Evolutionary conservation across 306 rosid species (phyloP).

Genomic region (Medicago ruthenica): DNA sequence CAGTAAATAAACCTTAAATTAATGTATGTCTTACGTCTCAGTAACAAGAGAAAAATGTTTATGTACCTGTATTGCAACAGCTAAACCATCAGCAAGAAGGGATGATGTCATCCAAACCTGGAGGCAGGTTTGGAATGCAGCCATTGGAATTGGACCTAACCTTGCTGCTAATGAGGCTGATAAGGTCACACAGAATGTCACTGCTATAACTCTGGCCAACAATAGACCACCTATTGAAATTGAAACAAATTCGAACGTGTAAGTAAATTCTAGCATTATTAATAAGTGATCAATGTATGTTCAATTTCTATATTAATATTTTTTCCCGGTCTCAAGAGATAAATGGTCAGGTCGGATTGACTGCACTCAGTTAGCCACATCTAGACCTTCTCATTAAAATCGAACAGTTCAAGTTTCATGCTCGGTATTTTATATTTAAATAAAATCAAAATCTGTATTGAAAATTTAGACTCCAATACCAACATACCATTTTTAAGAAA

Average conservation of each 20-base stretch:
- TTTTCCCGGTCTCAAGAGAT: not conserved
- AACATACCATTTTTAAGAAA: slow-evolving; percentile 81
- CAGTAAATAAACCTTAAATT: not conserved
- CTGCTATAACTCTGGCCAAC: slow-evolving; percentile 84
- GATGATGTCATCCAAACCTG: slow-evolving; percentile 97
- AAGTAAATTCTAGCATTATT: slow-evolving; percentile 10
- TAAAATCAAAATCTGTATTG: not conserved
- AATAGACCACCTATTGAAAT: slow-evolving; percentile 64
- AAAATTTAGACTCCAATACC: not conserved
- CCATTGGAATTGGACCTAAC: slow-evolving; percentile 84
- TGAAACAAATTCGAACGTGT: not conserved
- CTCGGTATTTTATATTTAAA: not conserved
- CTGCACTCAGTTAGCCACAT: not conserved
- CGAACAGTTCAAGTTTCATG: not conserved
- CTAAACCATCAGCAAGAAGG: slow-evolving; percentile 90
- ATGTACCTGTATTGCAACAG: slow-evolving; percentile 87
- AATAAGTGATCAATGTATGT: not conserved
- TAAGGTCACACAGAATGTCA: slow-evolving; percentile 91
- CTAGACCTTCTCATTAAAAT: not conserved
- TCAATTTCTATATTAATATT: not conserved
- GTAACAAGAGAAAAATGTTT: not conserved
- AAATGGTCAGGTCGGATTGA: not conserved
- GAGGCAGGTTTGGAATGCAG: slow-evolving; percentile 92
- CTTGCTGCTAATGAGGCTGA: slow-evolving; percentile 92
- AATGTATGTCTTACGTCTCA: not conserved